Evolutionary conservation across 2,329 filamentous ascomycete species (phyloP).

Genomic region (Aspergillus pseudoterreus): DNA sequence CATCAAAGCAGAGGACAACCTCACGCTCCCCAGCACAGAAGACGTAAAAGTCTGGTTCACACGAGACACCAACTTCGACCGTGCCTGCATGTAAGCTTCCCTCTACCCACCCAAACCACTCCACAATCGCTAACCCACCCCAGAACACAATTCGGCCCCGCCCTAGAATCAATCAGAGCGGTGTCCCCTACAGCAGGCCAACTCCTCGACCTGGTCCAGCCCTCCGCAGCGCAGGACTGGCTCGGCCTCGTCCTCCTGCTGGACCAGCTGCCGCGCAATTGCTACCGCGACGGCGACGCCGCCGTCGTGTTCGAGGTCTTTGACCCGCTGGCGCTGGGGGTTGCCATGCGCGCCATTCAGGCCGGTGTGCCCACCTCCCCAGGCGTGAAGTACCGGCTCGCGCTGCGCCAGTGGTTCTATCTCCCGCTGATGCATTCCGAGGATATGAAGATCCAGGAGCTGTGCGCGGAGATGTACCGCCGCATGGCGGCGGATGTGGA

Average conservation of each 20-base stretch:
- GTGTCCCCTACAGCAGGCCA: background rate
- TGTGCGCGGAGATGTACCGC: background rate
- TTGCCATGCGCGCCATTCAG: conserved; percentile 39
- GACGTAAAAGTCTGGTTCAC: conserved; percentile 9
- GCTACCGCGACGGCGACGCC: conserved; percentile 51
- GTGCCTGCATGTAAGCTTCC: background rate
- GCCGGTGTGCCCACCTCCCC: conserved; percentile 25
- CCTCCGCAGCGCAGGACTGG: conserved; percentile 15
- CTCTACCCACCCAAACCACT: background rate
- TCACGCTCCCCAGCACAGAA: conserved; percentile 14
- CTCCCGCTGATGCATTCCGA: conserved; percentile 56
- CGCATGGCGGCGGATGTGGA: background rate
- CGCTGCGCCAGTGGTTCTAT: conserved; percentile 55
- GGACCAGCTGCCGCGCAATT: conserved; percentile 62
- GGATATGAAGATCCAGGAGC: background rate
- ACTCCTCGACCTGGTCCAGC: conserved; percentile 14
- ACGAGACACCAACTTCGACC: background rate
- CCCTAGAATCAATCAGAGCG: background rate
- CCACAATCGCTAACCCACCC: background rate
- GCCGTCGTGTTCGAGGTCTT: conserved; percentile 52
- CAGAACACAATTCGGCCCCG: background rate
- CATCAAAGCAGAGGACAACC: conserved; percentile 10
- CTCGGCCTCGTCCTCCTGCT: conserved; percentile 56
- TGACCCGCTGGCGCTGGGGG: conserved; percentile 51
- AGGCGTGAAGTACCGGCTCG: conserved; percentile 32